Evolutionary conservation across 345 rosid genomes (phyloP).

Genomic region (Nephelium lappaceum): DNA sequence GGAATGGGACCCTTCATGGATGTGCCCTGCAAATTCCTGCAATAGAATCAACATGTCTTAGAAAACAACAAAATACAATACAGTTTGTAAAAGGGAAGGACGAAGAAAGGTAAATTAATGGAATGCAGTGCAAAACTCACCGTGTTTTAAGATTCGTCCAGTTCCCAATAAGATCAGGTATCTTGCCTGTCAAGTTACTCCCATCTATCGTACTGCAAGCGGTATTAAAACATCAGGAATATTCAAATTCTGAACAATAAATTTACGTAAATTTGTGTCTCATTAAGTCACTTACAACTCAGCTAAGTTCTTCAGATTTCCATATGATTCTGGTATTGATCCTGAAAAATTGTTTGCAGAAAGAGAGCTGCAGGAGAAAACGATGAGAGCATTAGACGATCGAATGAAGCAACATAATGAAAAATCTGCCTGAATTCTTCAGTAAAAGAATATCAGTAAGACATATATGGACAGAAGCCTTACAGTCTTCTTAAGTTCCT

Average conservation of each 20-base stretch:
- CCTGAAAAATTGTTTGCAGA: conserved; percentile 79
- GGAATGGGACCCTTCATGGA: conserved; percentile 94
- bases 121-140: conserved; percentile 18
- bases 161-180: conserved; percentile 43
- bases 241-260: background rate
- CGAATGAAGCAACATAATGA: background rate
- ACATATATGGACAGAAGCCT: conserved; percentile 10
- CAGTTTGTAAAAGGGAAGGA: background rate
- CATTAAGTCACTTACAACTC: conserved; percentile 62
- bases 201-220: conserved; percentile 80
- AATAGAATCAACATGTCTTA: conserved; percentile 11
- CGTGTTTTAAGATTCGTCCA: conserved; percentile 30
- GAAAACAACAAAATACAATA: background rate
- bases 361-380: conserved; percentile 47
- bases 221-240: background rate
- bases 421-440: background rate
- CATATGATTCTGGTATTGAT: conserved; percentile 67
- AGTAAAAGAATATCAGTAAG: background rate
- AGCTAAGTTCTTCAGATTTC: conserved; percentile 59
- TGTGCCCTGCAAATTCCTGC: conserved; percentile 81
- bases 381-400: background rate
- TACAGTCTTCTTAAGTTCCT: conserved; percentile 55
- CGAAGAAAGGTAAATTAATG: background rate
- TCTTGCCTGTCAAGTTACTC: conserved; percentile 45
- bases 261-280: background rate